phyloP scores from a whole-genome alignment of 306 rosid genomes.

The Hippophae gyantsensis region DNA sequence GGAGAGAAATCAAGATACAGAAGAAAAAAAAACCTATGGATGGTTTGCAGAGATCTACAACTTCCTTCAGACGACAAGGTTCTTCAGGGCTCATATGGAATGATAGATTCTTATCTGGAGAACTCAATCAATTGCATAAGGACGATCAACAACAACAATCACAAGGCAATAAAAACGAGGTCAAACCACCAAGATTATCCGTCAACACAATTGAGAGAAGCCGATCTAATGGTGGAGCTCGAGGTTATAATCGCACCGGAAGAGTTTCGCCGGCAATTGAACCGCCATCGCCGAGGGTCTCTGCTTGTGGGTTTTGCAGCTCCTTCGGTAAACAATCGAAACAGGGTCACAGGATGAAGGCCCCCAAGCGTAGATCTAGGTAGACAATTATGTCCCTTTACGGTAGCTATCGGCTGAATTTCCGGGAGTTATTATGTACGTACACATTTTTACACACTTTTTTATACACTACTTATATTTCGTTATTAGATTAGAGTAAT shows the following conservation, averaged over 20 bases:
- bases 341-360: constrained; percentile 31
- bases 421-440: background rate
- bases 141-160: constrained; percentile 9
- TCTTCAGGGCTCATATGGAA: constrained; percentile 86
- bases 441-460: no score
- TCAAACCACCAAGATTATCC: constrained; percentile 6
- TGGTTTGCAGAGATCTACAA: constrained; percentile 71
- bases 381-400: constrained; percentile 1
- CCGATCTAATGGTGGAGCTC: constrained; percentile 48
- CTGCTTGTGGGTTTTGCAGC: constrained; percentile 61
- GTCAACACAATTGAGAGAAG: constrained; percentile 39
- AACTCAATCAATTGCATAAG: constrained; percentile 26
- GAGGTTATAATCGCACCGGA: constrained; percentile 43
- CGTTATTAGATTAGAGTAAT: no score
- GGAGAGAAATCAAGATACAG: constrained; percentile 5
- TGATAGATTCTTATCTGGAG: constrained; percentile 38
- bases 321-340: constrained; percentile 39
- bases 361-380: constrained; percentile 36
- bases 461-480: no score
- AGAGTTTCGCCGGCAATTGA: constrained; percentile 56
- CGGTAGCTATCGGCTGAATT: constrained; percentile 1
- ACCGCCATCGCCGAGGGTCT: constrained; percentile 78
- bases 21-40: constrained; percentile 31
- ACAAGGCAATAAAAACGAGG: constrained; percentile 12
- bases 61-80: constrained; percentile 82